Base-by-base conservation (phyloP, 371 early-diverging fungal genomes). In the Mucor saturninus region DNA sequence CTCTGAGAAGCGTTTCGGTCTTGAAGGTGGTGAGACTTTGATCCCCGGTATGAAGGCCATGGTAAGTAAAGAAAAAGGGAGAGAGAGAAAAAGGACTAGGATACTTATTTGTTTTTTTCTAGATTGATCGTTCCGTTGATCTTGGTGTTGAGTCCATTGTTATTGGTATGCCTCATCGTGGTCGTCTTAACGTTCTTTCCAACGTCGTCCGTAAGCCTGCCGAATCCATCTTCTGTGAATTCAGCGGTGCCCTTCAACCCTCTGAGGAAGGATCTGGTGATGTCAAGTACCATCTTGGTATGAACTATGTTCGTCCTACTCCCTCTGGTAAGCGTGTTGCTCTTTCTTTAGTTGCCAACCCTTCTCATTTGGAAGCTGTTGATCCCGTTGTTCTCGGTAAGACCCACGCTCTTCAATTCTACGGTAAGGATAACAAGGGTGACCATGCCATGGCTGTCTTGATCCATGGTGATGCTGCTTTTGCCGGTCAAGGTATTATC, bases 151-250 rank as follows among this genome's bases (percentile, higher is more conserved):
- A 95, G 73, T 90, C 92, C 51, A 91, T 97, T 66, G 91, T 96
- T 50, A 93, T 98, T 86, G 97, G 98, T 62, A 98, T 98, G 98
- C 94, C 98, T 42, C 98, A 98, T 79, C 94, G 98, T 79, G 98
- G 98, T 62, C 93, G 98, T 68, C 83, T 98, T 54, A 98, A 98
- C 75, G 97, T 98, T n/a, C 87, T 98, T 52, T 93, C 93, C 69
- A 97, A 97, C 77, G 98, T 98, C 40, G 95, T 98, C 64, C 93
- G 97, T 73, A 97, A 97, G 84, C 98, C 98, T 58, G 93, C 94
- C 75, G 96, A 95, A 77, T 95, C 95, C 35, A 96, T 98, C 72
- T 98, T 98, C 79, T 92, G 94, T 70, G 97, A 98, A 78, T 97
- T 98, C 83, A 90, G 94, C 61, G 91, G 92, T 62, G 70, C 83